Conservation (phyloP, 2,329 filamentous ascomycete species). For the Biscogniauxia mediterranea region DNA sequence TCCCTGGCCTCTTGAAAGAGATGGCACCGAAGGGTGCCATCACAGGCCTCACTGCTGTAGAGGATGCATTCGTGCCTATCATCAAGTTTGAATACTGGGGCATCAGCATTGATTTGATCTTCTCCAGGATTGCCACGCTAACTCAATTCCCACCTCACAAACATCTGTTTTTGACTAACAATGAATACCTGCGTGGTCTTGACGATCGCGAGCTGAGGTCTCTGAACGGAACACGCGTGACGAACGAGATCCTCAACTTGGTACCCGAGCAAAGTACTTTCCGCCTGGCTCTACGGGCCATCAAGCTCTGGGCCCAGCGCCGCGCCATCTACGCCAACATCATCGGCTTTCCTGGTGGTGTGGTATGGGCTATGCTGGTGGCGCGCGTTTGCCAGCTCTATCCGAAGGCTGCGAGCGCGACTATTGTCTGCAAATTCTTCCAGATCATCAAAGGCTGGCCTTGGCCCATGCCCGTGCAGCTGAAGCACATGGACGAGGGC, state of each 20-base stretch:
- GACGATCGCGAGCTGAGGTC: conserved; percentile 85
- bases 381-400: conserved; percentile 95
- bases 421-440: conserved; percentile 93
- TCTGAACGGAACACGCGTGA: conserved; percentile 91
- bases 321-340: conserved; percentile 95
- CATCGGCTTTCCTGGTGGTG: conserved; percentile 92
- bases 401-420: conserved; percentile 83
- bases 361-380: conserved; percentile 97
- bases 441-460: conserved; percentile 86
- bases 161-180: conserved; percentile 76
- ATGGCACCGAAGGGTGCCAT: conserved; percentile 79
- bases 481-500: conserved; percentile 84
- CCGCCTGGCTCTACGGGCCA: conserved; percentile 80
- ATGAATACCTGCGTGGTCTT: conserved; percentile 78
- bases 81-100: conserved; percentile 92
- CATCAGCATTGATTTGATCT: conserved; percentile 94
- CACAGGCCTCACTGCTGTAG: conserved; percentile 79
- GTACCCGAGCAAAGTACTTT: conserved; percentile 91
- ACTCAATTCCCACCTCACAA: conserved; percentile 66
- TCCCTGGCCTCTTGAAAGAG: conserved; percentile 74
- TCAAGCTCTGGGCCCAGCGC: conserved; percentile 94
- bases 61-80: conserved; percentile 91
- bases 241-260: conserved; percentile 83
- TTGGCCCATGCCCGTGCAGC: conserved; percentile 89
- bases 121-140: conserved; percentile 69